phyloP scores from a whole-genome alignment of 108 stramenopile genomes.

The Pseudonitzschia multistriata region DNA sequence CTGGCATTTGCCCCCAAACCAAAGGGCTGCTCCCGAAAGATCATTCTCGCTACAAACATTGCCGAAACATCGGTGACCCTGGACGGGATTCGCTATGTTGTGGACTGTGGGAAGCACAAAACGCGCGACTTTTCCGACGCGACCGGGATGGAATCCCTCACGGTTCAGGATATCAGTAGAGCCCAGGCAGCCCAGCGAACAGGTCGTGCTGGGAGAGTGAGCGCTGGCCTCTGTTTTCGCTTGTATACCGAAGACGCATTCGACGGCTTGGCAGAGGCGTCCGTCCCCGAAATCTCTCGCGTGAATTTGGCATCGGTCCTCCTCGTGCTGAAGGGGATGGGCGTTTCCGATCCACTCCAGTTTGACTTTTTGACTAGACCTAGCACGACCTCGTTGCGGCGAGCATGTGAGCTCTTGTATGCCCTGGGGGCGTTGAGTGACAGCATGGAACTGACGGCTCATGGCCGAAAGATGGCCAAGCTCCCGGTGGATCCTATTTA shows the following conservation, averaged over 20 bases:
- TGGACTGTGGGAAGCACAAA: conserved; percentile 93
- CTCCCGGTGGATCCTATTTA: conserved; percentile 78
- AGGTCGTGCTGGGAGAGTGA: conserved; percentile 80
- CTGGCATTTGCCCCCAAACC: conserved; percentile 76
- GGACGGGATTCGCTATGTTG: conserved; percentile 89
- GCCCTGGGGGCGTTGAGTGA: conserved; percentile 69
- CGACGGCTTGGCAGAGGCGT: conserved; percentile 47
- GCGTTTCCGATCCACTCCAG: conserved; percentile 76
- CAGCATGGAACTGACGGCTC: conserved; percentile 57
- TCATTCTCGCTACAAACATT: conserved; percentile 96
- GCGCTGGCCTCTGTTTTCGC: conserved; percentile 74
- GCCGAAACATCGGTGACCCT: conserved; percentile 98
- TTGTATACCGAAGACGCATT: conserved; percentile 78
- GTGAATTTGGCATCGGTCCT: conserved; percentile 86
- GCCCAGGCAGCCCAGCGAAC: conserved; percentile 74
- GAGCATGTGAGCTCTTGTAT: conserved; percentile 62
- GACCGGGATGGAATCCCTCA: conserved; percentile 84
- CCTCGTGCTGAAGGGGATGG: conserved; percentile 90
- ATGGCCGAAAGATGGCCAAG: conserved; percentile 74
- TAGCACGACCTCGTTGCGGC: conserved; percentile 40
- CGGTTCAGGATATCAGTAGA: conserved; percentile 65
- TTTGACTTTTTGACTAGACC: conserved; percentile 91
- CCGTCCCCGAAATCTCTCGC: conserved; percentile 89
- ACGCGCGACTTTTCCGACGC: conserved; percentile 59
- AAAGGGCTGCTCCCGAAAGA: conserved; percentile 69